A percentile compares a stretch with the other conserved stretches of the same genome.
Conservation (phyloP, 345 rosid genomes). For the Punica granatum region DNA sequence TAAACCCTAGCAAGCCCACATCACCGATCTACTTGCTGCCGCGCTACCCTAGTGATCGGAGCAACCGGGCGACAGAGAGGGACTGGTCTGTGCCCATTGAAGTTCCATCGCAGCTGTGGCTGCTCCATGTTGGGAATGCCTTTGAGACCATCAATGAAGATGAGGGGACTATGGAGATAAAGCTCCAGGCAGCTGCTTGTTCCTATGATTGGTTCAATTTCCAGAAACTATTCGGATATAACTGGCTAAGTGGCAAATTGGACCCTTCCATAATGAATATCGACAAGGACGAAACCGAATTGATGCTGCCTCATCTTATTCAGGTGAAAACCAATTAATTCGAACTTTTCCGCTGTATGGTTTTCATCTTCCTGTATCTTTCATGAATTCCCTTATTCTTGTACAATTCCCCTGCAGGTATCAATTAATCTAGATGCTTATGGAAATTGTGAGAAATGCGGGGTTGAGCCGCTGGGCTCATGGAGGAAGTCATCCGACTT, state of each 20-base stretch:
- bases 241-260: conserved; percentile 65
- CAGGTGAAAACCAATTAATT: conserved; percentile 24
- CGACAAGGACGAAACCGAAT: conserved; percentile 21
- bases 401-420: conserved; percentile 19
- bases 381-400: neutral
- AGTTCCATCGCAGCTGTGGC: conserved; percentile 69
- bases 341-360: too few species aligned
- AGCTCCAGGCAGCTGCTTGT: conserved; percentile 55
- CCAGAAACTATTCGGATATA: conserved; percentile 67
- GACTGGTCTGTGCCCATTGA: conserved; percentile 78
- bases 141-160: conserved; percentile 34
- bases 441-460: conserved; percentile 42
- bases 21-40: conserved; percentile 84
- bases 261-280: conserved; percentile 78
- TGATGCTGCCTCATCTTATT: conserved; percentile 55
- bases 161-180: conserved; percentile 42
- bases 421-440: conserved; percentile 42
- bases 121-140: conserved; percentile 71
- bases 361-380: neutral
- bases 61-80: conserved; percentile 13
- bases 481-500: conserved; percentile 77
- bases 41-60: conserved; percentile 30
- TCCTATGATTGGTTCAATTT: conserved; percentile 90
- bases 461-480: conserved; percentile 34
- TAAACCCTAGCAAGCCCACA: conserved; percentile 62